Evolutionary conservation across 768 basidiomycete species (phyloP), one percentile per base, ranked within the genome.

Genomic region (Lactarius deliciosus): DNA sequence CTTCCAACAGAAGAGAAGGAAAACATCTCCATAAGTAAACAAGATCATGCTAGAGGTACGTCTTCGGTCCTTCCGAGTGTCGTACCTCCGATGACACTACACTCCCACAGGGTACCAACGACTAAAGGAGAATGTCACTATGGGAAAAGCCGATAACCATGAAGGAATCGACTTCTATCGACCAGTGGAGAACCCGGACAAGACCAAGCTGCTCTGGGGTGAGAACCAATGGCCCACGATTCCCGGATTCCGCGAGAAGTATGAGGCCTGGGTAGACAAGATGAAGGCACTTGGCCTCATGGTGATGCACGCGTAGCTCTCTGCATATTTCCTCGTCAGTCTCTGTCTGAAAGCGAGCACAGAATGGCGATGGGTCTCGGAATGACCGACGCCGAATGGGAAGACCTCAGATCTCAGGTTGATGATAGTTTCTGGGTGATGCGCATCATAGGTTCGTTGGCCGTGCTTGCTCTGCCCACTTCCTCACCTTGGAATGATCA

Each of bases 361-460:
- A 94, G 92, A 28, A 95, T 96, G 91, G 86, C 91, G 1, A 78
- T 80, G 65, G 94, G 94, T 8, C 78, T 96, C 7, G 90, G 90
- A 11, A 83, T 94, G 86, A 82, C 81, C 5, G 63, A 74, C 0
- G 82, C 85, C 1, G 94, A 95, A 73, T 91, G 90, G 88, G 66
- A 78, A 15, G 82, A 84, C 0, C 79, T 96, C 57, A 82, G 83
- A n/a, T 73, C 74, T 30, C 83, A 89, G 74, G 88, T 96, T 0
- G 85, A 92, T 65, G 87, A 96, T 69, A 88, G 87, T 70, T 97
- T 96, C 73, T 96, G 95, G 95, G 84, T 87, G 6, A 87, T 94
- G 89, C 83, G 94, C 5, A 79, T 89, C 5, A 91, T 96, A 64
- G 93, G 91, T 89, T 56, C 8, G 75, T 56, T 16, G 11, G 64